Percentiles rank a stretch among this genome's conserved stretches.
These are phyloP conservation scores for Oryza glumipatula DNA, from an alignment of 176 grass and related monocot genomes.

Conservation along the genomic window DNA sequence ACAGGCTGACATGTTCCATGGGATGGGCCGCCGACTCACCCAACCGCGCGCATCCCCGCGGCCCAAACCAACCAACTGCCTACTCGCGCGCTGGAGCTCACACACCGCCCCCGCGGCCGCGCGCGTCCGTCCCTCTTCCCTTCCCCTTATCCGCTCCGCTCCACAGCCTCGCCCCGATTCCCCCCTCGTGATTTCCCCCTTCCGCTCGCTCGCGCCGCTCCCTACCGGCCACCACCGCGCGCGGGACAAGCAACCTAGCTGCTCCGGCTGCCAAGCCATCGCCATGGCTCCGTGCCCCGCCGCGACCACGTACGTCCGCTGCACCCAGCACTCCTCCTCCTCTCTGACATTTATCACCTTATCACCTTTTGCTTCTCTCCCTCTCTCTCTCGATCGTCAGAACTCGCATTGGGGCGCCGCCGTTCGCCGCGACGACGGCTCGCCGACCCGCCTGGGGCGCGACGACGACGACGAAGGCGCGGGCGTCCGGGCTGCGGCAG, in stretches of 20 bases:
- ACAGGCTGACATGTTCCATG: too few species aligned
- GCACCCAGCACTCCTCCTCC: neutral
- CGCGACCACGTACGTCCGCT: constrained; percentile 42
- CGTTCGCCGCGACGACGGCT: neutral
- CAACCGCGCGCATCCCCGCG: too few species aligned
- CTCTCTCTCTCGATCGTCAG: neutral
- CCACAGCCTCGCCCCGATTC: too few species aligned
- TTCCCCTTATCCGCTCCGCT: too few species aligned
- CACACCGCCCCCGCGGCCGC: too few species aligned
- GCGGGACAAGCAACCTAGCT: neutral
- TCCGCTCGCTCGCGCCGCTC: neutral
- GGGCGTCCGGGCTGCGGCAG: constrained; percentile 61
- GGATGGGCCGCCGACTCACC: too few species aligned
- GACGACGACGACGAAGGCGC: constrained; percentile 6
- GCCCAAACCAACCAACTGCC: too few species aligned
- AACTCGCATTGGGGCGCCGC: constrained; percentile 35
- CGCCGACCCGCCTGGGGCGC: constrained; percentile 8
- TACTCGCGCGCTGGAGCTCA: too few species aligned
- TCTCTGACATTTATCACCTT: neutral
- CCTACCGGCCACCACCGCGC: neutral
- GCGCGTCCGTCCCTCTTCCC: too few species aligned
- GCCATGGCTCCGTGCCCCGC: constrained; percentile 42
- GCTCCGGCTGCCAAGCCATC: constrained; percentile 1
- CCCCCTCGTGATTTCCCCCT: neutral
- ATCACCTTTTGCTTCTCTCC: too few species aligned